A percentile compares a stretch with the other conserved stretches of the same genome.
These are phyloP conservation scores for Talaromyces sp. DNA, from an alignment of 2,329 filamentous ascomycete genomes.

Conservation along the genomic window DNA sequence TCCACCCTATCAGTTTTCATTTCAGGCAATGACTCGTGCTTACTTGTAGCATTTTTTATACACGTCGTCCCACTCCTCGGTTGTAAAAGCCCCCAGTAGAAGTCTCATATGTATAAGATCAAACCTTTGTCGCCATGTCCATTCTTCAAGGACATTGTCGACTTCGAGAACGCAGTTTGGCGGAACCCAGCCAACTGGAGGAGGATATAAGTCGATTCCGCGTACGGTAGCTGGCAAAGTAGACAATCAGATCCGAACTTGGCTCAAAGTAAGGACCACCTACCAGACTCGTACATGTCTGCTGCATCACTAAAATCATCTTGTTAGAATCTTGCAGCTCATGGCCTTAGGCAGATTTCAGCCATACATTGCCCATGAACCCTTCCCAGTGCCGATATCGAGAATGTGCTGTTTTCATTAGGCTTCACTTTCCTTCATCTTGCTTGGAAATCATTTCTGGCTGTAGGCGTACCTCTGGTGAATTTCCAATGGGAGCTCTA, in stretches of 20 bases:
- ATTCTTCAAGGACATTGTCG: conserved; percentile 22
- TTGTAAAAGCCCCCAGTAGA: conserved; percentile 23
- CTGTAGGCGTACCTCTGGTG: conserved; percentile 3
- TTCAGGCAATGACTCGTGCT: neutral
- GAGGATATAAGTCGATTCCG: conserved; percentile 25
- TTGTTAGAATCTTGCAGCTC: conserved; percentile 7
- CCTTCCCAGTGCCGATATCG: conserved; percentile 25
- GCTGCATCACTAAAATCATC: conserved; percentile 20
- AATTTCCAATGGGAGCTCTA: conserved; percentile 19
- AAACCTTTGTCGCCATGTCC: conserved; percentile 19
- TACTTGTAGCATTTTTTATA: conserved; percentile 22
- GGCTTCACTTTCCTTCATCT: conserved; percentile 2
- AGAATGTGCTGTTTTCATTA: conserved; percentile 21
- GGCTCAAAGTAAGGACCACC: conserved; percentile 4
- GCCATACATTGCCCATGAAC: conserved; percentile 23
- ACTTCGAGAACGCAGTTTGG: conserved; percentile 26
- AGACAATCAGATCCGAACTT: conserved; percentile 8
- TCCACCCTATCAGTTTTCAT: conserved; percentile 1
- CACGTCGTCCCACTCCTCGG: conserved; percentile 18
- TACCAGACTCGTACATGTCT: conserved; percentile 20
- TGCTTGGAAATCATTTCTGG: neutral
- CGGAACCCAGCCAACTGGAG: conserved; percentile 22
- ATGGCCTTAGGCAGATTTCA: neutral
- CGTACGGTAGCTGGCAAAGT: conserved; percentile 20
- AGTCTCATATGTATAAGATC: conserved; percentile 21